phyloP scores from a whole-genome alignment of 2,329 filamentous ascomycete genomes.

The Pseudogymnoascus sp. region DNA sequence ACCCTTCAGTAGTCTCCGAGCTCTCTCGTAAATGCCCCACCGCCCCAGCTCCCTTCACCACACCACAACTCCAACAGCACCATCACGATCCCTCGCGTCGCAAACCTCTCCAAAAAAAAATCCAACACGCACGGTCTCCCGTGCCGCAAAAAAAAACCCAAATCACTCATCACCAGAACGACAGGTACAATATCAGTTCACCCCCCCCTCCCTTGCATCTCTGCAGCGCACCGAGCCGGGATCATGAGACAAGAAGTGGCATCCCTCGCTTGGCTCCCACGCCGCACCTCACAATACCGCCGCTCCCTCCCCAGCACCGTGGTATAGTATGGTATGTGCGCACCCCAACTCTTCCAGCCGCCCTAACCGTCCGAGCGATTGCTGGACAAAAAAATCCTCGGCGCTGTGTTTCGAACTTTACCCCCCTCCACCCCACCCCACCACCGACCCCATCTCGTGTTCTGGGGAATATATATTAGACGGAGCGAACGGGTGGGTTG shows the following conservation, averaged over 20 bases:
- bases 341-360: neutral
- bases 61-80: neutral
- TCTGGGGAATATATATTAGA: neutral
- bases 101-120: neutral
- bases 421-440: neutral
- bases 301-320: neutral
- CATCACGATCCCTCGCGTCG: neutral
- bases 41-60: neutral
- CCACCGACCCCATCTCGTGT: neutral
- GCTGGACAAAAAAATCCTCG: neutral
- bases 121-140: neutral
- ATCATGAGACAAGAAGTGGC: slow-evolving; percentile 3
- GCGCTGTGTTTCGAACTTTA: neutral
- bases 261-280: neutral
- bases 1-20: neutral
- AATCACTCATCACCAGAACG: neutral
- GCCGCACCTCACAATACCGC: neutral
- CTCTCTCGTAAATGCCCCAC: neutral
- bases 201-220: neutral
- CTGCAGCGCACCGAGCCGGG: neutral
- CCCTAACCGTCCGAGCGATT: neutral
- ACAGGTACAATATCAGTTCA: neutral
- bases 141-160: neutral
- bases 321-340: neutral
- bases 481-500: neutral